These are phyloP conservation scores for Pythium oligandrum DNA, from an alignment of 352 stramenopile species.

Conservation along the genomic window DNA sequence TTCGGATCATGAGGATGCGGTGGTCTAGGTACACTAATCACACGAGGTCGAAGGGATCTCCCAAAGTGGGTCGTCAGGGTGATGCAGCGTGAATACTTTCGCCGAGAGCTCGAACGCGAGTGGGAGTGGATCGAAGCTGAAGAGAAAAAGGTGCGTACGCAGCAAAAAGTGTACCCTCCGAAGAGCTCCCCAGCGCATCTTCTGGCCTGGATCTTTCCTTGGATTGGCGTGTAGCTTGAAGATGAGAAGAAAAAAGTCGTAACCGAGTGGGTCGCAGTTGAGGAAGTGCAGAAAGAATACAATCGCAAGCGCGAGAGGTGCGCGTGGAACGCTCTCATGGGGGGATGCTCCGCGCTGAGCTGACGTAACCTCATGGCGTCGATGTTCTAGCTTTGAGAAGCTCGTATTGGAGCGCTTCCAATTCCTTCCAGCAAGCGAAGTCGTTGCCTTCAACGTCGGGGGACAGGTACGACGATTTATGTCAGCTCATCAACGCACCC, in stretches of 20 bases:
- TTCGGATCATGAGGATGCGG: too few species aligned
- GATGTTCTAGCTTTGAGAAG: slow-evolving; percentile 48
- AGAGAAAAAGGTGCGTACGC: slow-evolving; percentile 45
- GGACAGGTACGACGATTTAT: slow-evolving; percentile 19
- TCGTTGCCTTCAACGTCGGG: slow-evolving; percentile 71
- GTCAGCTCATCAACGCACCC: too few species aligned
- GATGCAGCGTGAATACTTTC: slow-evolving; percentile 45
- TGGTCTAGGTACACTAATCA: too few species aligned
- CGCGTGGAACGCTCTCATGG: not conserved
- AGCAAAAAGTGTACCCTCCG: too few species aligned
- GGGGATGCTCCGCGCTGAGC: too few species aligned
- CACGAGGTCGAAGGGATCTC: too few species aligned
- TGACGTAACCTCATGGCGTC: too few species aligned
- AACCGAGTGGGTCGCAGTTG: slow-evolving; percentile 58
- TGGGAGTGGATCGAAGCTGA: slow-evolving; percentile 49
- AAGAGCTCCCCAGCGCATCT: too few species aligned
- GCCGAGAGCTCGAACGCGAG: slow-evolving; percentile 57
- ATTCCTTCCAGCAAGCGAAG: slow-evolving; percentile 41
- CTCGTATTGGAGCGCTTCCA: slow-evolving; percentile 42
- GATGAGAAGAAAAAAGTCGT: slow-evolving; percentile 77
- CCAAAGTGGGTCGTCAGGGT: too few species aligned
- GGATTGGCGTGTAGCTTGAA: slow-evolving; percentile 29
- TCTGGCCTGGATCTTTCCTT: too few species aligned
- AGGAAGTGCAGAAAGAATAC: slow-evolving; percentile 62
- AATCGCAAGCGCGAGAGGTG: slow-evolving; percentile 58